Percentiles rank a stretch among this genome's conserved stretches.
Evolutionary conservation across 2,329 filamentous ascomycete genomes (phyloP).

Genomic region (Grosmannia serpens): DNA sequence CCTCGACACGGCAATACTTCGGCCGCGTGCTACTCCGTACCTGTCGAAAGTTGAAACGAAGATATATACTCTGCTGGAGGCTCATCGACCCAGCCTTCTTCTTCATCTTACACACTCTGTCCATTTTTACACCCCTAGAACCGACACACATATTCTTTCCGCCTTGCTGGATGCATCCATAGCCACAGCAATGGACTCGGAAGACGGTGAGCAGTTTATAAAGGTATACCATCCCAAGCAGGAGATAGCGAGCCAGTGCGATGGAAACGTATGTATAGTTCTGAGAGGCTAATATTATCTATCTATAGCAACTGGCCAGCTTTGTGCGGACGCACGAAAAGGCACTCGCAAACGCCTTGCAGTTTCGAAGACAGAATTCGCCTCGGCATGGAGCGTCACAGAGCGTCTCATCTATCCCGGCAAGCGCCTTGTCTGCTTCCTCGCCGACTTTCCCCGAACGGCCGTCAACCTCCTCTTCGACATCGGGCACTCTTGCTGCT

Average conservation of each 20-base stretch:
- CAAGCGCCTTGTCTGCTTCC: slow-evolving; percentile 27
- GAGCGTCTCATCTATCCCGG: slow-evolving; percentile 47
- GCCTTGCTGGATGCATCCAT: slow-evolving; percentile 32
- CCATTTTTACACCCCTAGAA: not conserved
- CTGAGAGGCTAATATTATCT: too few species aligned
- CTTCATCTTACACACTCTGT: not conserved
- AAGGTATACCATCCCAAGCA: slow-evolving; percentile 42
- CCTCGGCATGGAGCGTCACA: slow-evolving; percentile 59
- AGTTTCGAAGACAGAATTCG: slow-evolving; percentile 63
- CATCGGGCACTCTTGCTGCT: slow-evolving; percentile 64
- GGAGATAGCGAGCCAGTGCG: too few species aligned
- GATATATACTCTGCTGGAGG: not conserved
- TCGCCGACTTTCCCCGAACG: slow-evolving; percentile 49
- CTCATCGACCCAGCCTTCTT: not conserved
- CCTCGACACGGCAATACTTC: slow-evolving; percentile 4
- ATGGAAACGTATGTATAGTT: too few species aligned
- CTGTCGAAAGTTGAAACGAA: not conserved
- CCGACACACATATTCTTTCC: slow-evolving; percentile 9
- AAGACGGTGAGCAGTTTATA: slow-evolving; percentile 83
- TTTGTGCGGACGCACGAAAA: slow-evolving; percentile 98
- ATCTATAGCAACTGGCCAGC: slow-evolving; percentile 70
- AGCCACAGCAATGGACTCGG: slow-evolving; percentile 62
- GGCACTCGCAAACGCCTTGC: slow-evolving; percentile 87
- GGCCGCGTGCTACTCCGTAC: slow-evolving; percentile 5
- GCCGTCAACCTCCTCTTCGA: slow-evolving; percentile 55